A percentile compares a stretch with the other conserved stretches of the same genome.
These are phyloP conservation scores for Ceratocystis albifundus DNA, from an alignment of 2,329 filamentous ascomycete genomes.

Conservation along the genomic window DNA sequence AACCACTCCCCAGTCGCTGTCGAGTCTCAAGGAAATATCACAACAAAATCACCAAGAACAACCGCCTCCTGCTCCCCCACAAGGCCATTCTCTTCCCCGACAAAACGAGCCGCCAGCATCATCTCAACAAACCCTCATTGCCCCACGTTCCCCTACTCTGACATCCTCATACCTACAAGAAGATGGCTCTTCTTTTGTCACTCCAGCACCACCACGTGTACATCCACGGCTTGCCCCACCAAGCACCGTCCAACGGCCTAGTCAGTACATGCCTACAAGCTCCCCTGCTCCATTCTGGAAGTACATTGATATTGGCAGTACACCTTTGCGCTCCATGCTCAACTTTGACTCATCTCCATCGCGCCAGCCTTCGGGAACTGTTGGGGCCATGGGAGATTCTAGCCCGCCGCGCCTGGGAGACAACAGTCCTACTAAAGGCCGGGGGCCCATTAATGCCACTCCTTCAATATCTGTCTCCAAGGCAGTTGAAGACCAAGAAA, in stretches of 20 bases:
- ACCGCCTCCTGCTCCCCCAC: not conserved
- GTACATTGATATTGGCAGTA: constrained; percentile 65
- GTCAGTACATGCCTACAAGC: constrained; percentile 74
- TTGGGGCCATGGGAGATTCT: not conserved
- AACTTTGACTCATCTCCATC: constrained; percentile 49
- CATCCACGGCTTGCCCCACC: constrained; percentile 66
- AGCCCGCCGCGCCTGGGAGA: constrained; percentile 15
- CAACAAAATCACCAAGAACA: constrained; percentile 1
- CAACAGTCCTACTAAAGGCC: constrained; percentile 27
- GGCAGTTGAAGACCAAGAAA: constrained; percentile 29
- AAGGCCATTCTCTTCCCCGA: not conserved
- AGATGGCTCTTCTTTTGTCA: constrained; percentile 51
- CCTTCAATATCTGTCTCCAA: constrained; percentile 21
- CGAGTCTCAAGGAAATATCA: constrained; percentile 26
- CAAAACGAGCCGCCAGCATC: constrained; percentile 12
- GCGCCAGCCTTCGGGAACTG: constrained; percentile 32
- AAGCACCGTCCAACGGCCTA: constrained; percentile 68
- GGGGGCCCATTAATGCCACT: not conserved
- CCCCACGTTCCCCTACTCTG: constrained; percentile 45
- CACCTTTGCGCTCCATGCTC: constrained; percentile 45
- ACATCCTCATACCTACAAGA: constrained; percentile 53
- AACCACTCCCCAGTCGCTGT: constrained; percentile 38
- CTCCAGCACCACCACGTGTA: constrained; percentile 60
- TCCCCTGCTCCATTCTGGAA: constrained; percentile 84
- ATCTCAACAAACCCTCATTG: constrained; percentile 19